phyloP scores from a whole-genome alignment of 108 stramenopile genomes.

The Craspedostauros australis region DNA sequence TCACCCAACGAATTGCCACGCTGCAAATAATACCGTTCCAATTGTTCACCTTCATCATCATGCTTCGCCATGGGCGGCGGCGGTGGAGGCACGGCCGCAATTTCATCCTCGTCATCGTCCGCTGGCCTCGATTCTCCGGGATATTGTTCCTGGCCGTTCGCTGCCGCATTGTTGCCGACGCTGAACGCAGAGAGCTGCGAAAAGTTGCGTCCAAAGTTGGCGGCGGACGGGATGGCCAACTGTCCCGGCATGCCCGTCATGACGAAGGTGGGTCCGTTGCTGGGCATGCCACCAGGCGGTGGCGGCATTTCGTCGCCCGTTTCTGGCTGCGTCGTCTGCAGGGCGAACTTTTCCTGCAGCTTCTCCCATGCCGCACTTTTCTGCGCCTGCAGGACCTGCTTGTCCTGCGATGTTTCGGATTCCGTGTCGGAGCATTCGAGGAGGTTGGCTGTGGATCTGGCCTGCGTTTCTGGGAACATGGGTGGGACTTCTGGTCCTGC shows the following conservation, averaged over 20 bases:
- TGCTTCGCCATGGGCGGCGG: slow-evolving; percentile 10
- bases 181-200: slow-evolving; percentile 34
- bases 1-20: neutral
- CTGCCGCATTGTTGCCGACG: slow-evolving; percentile 4
- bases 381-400: slow-evolving; percentile 6
- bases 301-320: slow-evolving; percentile 16
- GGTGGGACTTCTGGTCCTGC: slow-evolving; percentile 21
- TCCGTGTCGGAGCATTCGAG: slow-evolving; percentile 52
- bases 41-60: slow-evolving; percentile 10
- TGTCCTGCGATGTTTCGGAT: slow-evolving; percentile 31
- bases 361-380: slow-evolving; percentile 40
- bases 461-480: slow-evolving; percentile 19
- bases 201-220: slow-evolving; percentile 23
- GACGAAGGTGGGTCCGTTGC: neutral
- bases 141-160: neutral
- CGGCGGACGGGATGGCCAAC: slow-evolving; percentile 28
- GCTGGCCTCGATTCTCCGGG: neutral
- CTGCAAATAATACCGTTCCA: slow-evolving; percentile 5
- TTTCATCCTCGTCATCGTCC: slow-evolving; percentile 7
- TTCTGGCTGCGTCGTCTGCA: slow-evolving; percentile 1
- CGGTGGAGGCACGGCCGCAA: slow-evolving; percentile 10
- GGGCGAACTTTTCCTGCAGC: slow-evolving; percentile 24
- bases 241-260: slow-evolving; percentile 10
- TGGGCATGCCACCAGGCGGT: neutral
- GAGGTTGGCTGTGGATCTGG: slow-evolving; percentile 27